Evolutionary conservation across 2,329 filamentous ascomycete genomes (phyloP), one percentile per base, ranked within the genome.

Genomic region (Aspergillus fructus): DNA sequence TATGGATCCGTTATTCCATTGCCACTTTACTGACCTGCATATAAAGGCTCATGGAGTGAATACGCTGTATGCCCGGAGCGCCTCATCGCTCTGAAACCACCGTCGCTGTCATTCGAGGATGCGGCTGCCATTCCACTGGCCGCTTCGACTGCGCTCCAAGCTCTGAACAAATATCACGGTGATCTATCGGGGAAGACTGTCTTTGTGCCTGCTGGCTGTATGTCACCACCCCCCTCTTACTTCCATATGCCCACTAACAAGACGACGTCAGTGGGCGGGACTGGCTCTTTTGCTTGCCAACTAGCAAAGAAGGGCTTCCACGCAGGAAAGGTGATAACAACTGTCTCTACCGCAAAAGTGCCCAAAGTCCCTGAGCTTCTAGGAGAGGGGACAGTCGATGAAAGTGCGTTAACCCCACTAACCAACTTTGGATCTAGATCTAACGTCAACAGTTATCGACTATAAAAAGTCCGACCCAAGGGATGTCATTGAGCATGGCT

Each of bases 291-390:
- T 24, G 78, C 71, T 0, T 74, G 79, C 24, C 81, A 85, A 66
- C 66, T 84, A 2, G 78, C 81, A 3, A 81, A 80, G 62, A 79
- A 81, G 30, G 73, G 79, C 3, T 83, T 81, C 48, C 74, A 77
- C 0, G 82, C 78, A 1, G 66, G 66, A 0, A 76, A 71, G 47
- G 71, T 85, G 53, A 79, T 85, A 46, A 75, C 81, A 0, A 83
- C 81, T 0, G 80, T 81, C 0, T 84, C 82, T 4, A 83, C 81
- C 21, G 59, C 74, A 9, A 85, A 85, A 66, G 56, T 85, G 33
- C 59, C 69, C 0, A 71, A 78, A 21, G 78, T 83, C 0, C 74
- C 77, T 42, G 61, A 75, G 55, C 62, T 76, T 6, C 64, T 80
- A 8, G 76, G 76, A 2, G 65, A 75, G 0, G 78, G 76, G 0